Evolutionary conservation across 768 basidiomycete species (phyloP).

Genomic region (Tulasnella calospora): DNA sequence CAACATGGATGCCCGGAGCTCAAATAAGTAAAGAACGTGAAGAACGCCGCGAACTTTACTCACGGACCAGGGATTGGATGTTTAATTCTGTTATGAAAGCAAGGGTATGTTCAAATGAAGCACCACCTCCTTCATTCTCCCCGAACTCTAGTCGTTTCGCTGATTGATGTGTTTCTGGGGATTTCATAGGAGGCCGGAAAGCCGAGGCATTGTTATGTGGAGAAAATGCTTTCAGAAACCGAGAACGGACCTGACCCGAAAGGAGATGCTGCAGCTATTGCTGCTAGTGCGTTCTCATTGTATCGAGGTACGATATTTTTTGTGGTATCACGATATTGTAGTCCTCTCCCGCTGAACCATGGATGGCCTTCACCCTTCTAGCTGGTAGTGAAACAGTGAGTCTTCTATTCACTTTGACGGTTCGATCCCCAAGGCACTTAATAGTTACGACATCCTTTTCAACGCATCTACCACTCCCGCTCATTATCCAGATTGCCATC

Average conservation of each 20-base stretch:
- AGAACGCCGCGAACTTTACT: background rate
- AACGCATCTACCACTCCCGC: too few species aligned
- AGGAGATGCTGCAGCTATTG: background rate
- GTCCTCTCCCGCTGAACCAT: background rate
- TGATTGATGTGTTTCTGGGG: background rate
- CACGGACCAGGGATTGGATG: background rate
- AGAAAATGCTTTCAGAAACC: background rate
- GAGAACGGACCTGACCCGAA: background rate
- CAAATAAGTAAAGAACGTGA: background rate
- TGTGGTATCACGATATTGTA: background rate
- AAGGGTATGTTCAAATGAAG: background rate
- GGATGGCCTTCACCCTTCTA: background rate
- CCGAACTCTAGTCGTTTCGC: too few species aligned
- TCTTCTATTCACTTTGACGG: background rate
- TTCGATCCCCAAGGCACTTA: background rate
- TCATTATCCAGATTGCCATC: background rate
- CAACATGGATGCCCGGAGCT: background rate
- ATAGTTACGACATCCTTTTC: too few species aligned
- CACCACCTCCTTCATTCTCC: background rate
- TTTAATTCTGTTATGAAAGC: background rate
- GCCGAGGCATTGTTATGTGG: background rate
- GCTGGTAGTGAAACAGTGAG: slow-evolving; percentile 12
- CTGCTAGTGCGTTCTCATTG: background rate
- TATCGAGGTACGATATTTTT: background rate
- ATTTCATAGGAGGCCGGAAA: background rate